Evolutionary conservation across 2,329 filamentous ascomycete species (phyloP).

Genomic region (Elsinoe arachidis): DNA sequence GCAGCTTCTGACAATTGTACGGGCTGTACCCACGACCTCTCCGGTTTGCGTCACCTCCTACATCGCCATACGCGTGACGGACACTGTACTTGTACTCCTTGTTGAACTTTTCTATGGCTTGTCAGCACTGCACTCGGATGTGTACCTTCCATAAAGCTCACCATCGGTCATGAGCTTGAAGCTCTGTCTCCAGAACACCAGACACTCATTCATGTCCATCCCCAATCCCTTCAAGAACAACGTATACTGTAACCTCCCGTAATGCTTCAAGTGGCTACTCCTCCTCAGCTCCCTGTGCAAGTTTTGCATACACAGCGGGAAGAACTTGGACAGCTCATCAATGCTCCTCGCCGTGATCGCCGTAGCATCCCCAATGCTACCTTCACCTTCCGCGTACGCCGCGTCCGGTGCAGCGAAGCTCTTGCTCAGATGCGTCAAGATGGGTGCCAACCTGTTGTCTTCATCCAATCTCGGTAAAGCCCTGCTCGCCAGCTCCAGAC

Average conservation of each 20-base stretch:
- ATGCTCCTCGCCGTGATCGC: slow-evolving; percentile 71
- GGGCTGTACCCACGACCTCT: slow-evolving; percentile 81
- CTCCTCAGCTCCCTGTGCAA: slow-evolving; percentile 78
- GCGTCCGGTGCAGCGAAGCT: slow-evolving; percentile 91
- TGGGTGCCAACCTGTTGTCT: slow-evolving; percentile 78
- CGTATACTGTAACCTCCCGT: slow-evolving; percentile 83
- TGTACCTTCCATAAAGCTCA: slow-evolving; percentile 14
- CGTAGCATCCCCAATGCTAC: slow-evolving; percentile 52
- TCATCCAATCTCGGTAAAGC: slow-evolving; percentile 88
- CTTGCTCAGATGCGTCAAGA: slow-evolving; percentile 76
- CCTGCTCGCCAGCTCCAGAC: slow-evolving; percentile 82
- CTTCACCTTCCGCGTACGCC: slow-evolving; percentile 59
- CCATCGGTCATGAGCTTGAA: slow-evolving; percentile 79
- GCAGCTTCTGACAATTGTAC: slow-evolving; percentile 89
- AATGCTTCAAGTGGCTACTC: slow-evolving; percentile 88
- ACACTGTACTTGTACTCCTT: slow-evolving; percentile 98
- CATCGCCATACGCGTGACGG: slow-evolving; percentile 88
- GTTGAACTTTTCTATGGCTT: slow-evolving; percentile 69
- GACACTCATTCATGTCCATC: slow-evolving; percentile 78
- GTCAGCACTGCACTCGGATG: neutral
- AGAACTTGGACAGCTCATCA: slow-evolving; percentile 69
- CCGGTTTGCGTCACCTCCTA: slow-evolving; percentile 83
- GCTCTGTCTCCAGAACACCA: slow-evolving; percentile 80
- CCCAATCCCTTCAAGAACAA: slow-evolving; percentile 96
- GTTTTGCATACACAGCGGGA: slow-evolving; percentile 90